Percentiles rank a stretch among this genome's conserved stretches.
Conservation (phyloP, 2,329 filamentous ascomycete species). For the Juglanconis sp. region DNA sequence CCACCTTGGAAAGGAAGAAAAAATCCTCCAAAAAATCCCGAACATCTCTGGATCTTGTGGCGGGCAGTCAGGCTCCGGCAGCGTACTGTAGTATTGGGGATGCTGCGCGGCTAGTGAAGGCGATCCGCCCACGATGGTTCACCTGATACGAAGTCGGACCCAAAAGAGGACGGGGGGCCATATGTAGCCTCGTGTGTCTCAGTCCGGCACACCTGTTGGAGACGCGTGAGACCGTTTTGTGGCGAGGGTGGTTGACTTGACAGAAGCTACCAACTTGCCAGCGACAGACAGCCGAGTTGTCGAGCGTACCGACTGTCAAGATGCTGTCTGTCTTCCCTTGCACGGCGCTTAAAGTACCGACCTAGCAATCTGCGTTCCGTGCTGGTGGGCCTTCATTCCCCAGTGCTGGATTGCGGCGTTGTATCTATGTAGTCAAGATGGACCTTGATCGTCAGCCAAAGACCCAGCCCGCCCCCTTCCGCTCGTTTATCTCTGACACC, state of each 20-base stretch:
- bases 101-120: background rate
- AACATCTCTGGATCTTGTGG: background rate
- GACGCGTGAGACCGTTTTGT: background rate
- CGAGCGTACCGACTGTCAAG: too few relatives aligned
- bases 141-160: background rate
- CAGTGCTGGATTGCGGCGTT: background rate
- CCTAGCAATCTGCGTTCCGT: background rate
- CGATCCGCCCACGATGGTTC: background rate
- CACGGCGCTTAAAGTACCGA: background rate
- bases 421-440: background rate
- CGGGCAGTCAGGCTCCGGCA: background rate
- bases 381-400: background rate
- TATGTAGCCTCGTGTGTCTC: background rate
- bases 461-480: background rate
- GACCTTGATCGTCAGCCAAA: conserved; percentile 4
- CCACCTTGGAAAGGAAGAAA: background rate
- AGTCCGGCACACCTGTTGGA: background rate
- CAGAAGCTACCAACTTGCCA: background rate
- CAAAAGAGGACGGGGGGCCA: background rate
- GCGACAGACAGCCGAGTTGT: too few relatives aligned
- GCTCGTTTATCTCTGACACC: conserved; percentile 4
- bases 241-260: background rate
- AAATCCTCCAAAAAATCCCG: too few relatives aligned
- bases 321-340: background rate
- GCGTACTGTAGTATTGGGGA: background rate